phyloP scores from a whole-genome alignment of 441 rosid species.

The Manihot esculenta region DNA sequence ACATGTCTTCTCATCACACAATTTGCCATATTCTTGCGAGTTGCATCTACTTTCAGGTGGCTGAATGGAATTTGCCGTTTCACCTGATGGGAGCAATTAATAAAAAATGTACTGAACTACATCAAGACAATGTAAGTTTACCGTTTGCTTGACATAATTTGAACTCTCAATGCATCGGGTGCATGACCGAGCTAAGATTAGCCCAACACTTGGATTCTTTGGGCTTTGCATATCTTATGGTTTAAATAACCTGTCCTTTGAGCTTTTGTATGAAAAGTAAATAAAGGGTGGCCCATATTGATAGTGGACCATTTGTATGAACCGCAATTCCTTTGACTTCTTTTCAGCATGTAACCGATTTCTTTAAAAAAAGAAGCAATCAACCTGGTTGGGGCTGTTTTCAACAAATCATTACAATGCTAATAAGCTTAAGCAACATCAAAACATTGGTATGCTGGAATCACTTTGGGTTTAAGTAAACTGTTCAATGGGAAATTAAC shows the following conservation, averaged over 20 bases:
- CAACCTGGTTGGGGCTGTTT: conserved; percentile 5
- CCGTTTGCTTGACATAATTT: neutral
- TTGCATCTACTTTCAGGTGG: conserved; percentile 59
- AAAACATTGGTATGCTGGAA: neutral
- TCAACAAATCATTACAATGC: neutral
- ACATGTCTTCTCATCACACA: conserved; percentile 72
- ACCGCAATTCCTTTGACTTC: neutral
- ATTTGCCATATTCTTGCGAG: conserved; percentile 42
- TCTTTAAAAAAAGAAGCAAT: neutral
- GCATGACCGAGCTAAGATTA: conserved; percentile 4
- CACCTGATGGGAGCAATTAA: conserved; percentile 41
- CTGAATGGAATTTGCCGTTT: conserved; percentile 70
- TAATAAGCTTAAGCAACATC: neutral
- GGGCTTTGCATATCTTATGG: neutral
- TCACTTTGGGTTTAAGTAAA: neutral
- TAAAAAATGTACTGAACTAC: neutral
- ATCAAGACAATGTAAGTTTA: neutral
- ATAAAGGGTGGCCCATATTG: too few species aligned
- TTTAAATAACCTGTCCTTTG: neutral
- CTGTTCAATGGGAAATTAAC: neutral
- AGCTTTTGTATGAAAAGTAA: neutral
- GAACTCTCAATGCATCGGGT: neutral
- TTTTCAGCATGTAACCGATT: neutral
- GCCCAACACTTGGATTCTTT: neutral
- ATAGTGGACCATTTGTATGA: too few species aligned